Conservation (phyloP, 1,139 yeast species). For the Candida freyschussii region DNA sequence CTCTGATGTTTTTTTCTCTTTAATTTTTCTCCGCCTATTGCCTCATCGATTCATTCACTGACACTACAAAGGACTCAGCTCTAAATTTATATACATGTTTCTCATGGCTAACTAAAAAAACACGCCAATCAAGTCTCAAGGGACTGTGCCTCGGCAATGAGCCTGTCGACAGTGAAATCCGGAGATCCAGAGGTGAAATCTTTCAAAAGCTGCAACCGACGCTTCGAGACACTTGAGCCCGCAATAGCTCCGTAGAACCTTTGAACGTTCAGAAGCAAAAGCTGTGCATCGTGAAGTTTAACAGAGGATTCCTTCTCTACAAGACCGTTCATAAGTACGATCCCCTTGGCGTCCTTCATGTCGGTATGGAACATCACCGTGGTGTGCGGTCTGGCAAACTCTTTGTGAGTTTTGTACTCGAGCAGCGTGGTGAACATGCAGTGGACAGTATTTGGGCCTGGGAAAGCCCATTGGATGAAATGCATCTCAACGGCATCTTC, state of each 20-base stretch:
- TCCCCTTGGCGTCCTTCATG: constrained; percentile 50
- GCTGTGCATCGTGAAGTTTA: constrained; percentile 63
- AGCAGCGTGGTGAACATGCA: constrained; percentile 89
- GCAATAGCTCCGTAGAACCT: constrained; percentile 78
- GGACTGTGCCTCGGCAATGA: constrained; percentile 69
- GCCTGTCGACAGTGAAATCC: constrained; percentile 57
- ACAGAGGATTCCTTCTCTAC: constrained; percentile 69
- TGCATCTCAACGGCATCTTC: constrained; percentile 67
- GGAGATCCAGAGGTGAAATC: constrained; percentile 68
- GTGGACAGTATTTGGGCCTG: constrained; percentile 79
- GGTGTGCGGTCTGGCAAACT: constrained; percentile 93
- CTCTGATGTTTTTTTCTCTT: no score
- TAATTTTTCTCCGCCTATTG: no score
- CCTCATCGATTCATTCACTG: no score
- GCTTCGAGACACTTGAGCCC: constrained; percentile 36
- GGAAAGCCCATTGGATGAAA: constrained; percentile 91
- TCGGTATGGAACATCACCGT: constrained; percentile 87
- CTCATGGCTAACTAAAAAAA: no score
- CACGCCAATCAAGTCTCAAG: constrained; percentile 49
- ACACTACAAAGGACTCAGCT: no score
- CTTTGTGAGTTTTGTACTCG: constrained; percentile 86
- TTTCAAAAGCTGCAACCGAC: constrained; percentile 52
- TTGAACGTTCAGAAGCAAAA: constrained; percentile 75
- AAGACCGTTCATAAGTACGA: constrained; percentile 84
- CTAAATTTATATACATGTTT: no score